phyloP scores from a whole-genome alignment of 83 land plant genomes.

The Picea mariana region DNA sequence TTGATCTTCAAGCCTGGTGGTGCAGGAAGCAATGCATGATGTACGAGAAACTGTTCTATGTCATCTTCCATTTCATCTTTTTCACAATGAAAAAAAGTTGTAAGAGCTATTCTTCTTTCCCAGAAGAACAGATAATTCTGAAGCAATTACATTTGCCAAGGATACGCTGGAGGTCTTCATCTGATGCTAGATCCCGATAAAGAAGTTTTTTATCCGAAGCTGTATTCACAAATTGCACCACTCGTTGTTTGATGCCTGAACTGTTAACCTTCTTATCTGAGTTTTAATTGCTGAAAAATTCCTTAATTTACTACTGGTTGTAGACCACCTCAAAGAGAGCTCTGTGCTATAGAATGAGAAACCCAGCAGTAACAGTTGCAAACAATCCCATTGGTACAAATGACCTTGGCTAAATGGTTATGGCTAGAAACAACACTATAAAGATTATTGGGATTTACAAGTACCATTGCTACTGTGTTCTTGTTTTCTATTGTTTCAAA shows the following conservation, averaged over 20 bases:
- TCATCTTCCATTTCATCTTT: not conserved
- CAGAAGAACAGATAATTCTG: slow-evolving; percentile 36
- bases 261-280: too few relatives aligned
- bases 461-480: slow-evolving; percentile 44
- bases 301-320: too few relatives aligned
- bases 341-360: too few relatives aligned
- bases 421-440: slow-evolving; percentile 46
- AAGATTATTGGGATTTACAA: slow-evolving; percentile 52
- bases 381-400: too few relatives aligned
- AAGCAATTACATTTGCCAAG: slow-evolving; percentile 65
- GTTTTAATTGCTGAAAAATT: too few relatives aligned
- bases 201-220: slow-evolving; percentile 76
- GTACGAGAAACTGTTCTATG: slow-evolving; percentile 4
- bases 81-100: slow-evolving; percentile 8
- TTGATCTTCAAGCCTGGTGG: slow-evolving; percentile 8
- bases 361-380: too few relatives aligned
- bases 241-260: slow-evolving; percentile 49
- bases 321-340: too few relatives aligned
- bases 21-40: slow-evolving; percentile 12
- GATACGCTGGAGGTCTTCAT: slow-evolving; percentile 77
- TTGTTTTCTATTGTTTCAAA: slow-evolving; percentile 25
- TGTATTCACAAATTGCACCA: slow-evolving; percentile 90
- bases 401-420: slow-evolving; percentile 39
- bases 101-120: slow-evolving; percentile 37
- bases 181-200: slow-evolving; percentile 62